Conservation (phyloP, 1,284 basidiomycete species). For the Moesziomyces sp. region DNA sequence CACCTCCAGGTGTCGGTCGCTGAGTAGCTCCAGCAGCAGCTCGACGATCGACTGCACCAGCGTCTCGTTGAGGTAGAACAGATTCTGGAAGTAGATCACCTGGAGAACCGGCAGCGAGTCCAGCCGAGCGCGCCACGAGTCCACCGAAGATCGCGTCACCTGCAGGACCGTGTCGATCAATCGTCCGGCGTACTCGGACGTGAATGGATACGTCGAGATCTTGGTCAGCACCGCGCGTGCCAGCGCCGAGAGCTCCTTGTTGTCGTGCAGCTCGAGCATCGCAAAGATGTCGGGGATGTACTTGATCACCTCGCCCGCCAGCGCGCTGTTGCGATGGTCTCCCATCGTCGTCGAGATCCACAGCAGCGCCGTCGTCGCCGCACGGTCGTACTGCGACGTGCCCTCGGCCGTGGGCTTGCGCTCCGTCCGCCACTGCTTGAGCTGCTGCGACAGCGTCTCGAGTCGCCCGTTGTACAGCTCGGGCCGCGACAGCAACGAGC, state of each 20-base stretch:
- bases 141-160: conserved; percentile 49
- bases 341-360: conserved; percentile 65
- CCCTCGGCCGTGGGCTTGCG: conserved; percentile 68
- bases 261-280: conserved; percentile 65
- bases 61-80: conserved; percentile 57
- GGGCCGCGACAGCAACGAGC: conserved; percentile 72
- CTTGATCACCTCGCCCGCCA: conserved; percentile 55
- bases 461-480: conserved; percentile 70
- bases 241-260: conserved; percentile 56
- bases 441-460: conserved; percentile 69
- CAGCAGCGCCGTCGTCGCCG: conserved; percentile 56
- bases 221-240: conserved; percentile 59
- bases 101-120: conserved; percentile 63
- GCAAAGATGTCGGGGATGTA: conserved; percentile 65
- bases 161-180: conserved; percentile 55
- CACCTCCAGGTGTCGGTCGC: conserved; percentile 63
- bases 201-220: conserved; percentile 58
- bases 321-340: conserved; percentile 61
- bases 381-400: conserved; percentile 63
- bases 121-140: conserved; percentile 63
- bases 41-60: conserved; percentile 53
- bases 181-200: conserved; percentile 39
- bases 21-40: conserved; percentile 56
- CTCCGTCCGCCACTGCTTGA: conserved; percentile 62
- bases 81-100: conserved; percentile 66